These are phyloP conservation scores for Aquilaria sinensis DNA, from an alignment of 345 rosid species.

Conservation along the genomic window DNA sequence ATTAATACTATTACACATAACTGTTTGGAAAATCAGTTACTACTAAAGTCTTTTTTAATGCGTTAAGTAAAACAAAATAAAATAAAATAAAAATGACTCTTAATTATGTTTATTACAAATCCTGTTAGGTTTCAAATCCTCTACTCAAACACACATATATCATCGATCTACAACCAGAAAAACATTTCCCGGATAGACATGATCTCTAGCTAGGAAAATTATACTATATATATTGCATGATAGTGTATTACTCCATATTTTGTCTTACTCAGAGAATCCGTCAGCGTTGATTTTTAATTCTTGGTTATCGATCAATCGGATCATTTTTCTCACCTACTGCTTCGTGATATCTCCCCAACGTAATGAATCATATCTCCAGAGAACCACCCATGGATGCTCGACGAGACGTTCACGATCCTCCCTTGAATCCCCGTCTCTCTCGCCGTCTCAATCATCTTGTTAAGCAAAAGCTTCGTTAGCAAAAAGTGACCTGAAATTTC, in stretches of 20 bases:
- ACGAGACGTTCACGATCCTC: slow-evolving; percentile 86
- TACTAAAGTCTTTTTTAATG: too few species aligned
- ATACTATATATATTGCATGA: too few species aligned
- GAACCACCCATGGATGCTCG: slow-evolving; percentile 82
- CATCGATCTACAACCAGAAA: too few species aligned
- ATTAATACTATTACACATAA: too few species aligned
- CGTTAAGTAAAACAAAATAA: too few species aligned
- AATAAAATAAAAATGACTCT: slow-evolving; percentile 8
- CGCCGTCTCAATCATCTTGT: slow-evolving; percentile 76
- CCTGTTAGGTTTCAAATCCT: not conserved
- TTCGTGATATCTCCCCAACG: slow-evolving; percentile 60
- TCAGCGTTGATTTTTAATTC: not conserved
- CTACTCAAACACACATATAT: not conserved
- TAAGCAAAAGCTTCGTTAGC: slow-evolving; percentile 58
- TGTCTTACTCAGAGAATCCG: not conserved
- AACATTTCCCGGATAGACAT: too few species aligned
- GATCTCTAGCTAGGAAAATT: too few species aligned
- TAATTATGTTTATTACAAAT: not conserved
- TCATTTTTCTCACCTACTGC: slow-evolving; percentile 39
- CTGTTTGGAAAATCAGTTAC: too few species aligned
- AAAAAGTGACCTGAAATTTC: slow-evolving; percentile 67
- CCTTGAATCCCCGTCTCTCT: slow-evolving; percentile 56
- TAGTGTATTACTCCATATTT: too few species aligned
- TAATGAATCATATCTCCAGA: slow-evolving; percentile 72
- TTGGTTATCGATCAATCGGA: not conserved